Base-by-base conservation (phyloP, 2,329 filamentous ascomycete species). In the Cadophora malorum region DNA sequence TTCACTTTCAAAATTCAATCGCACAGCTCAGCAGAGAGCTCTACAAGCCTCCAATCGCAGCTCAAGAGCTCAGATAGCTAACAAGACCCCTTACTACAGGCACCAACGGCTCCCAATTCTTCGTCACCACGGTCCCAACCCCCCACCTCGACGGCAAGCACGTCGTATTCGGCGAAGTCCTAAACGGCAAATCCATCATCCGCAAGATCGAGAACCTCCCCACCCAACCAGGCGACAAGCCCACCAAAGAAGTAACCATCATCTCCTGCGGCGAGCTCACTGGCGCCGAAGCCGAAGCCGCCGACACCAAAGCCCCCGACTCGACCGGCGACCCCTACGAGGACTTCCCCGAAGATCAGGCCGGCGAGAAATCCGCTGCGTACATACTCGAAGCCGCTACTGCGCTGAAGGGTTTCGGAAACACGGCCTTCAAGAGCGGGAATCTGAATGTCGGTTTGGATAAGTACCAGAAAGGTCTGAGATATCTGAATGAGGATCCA, bases 51-150 rank as follows among this genome's bases (percentile, higher is more conserved):
- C 41, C 3, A 47, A 47, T 19, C 16, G 2, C 6, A 28, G 10
- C 16, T 14, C 28, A n/a, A 9, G 63, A 31, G 23, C 28, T 28
- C 28, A 65, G 33, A 31, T 31, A 53, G 28, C 59, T 59, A n/a
- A 64, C 21, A 28, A n/a, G 14, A 14, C 9, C n/a, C 31, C 19
- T 21, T 16, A n/a, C 7, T 4, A 25, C 35, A 92, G 90, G 91
- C 75, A 97, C 96, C 79, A 99, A 99, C 79, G 96, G 96, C 77
- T 96, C 92, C 62, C 96, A 99, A 78, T 99, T 99, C 87, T 99
- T 99, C 86, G 85, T 98, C 76, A 99, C 96, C 60, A 98, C 96
- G 19, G 93, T 97, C 35, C 86, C 90, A n/a, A 98, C 96, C 16
- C 94, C 94, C 59, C 96, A 98, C 80, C 88, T 98, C 49, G 94